Evolutionary conservation across 2,329 filamentous ascomycete genomes (phyloP).

Genomic region (Aotearoamyces nothofagi): DNA sequence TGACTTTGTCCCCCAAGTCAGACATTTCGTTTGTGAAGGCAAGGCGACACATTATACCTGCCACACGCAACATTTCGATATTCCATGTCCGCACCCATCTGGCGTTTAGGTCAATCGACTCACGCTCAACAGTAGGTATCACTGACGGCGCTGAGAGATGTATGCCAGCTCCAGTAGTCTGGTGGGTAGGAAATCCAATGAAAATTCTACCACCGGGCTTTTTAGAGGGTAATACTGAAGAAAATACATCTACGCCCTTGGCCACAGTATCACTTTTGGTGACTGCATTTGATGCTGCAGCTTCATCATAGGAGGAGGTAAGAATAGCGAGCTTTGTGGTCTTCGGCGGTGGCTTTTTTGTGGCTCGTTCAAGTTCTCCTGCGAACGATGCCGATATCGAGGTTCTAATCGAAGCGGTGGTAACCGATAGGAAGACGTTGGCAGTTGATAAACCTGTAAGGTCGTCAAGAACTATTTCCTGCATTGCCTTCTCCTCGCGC

Average conservation of each 20-base stretch:
- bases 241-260: conserved; percentile 65
- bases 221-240: conserved; percentile 77
- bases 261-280: conserved; percentile 28
- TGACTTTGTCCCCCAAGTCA: conserved; percentile 49
- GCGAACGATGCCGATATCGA: conserved; percentile 59
- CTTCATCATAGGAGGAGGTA: conserved; percentile 82
- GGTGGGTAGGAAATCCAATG: conserved; percentile 93
- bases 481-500: conserved; percentile 45
- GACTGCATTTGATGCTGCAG: conserved; percentile 36
- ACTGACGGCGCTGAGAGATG: conserved; percentile 93
- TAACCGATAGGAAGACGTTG: conserved; percentile 79
- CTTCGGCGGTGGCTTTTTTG: conserved; percentile 91
- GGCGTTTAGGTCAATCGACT: conserved; percentile 93
- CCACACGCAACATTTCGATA: conserved; percentile 76
- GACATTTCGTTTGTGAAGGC: conserved; percentile 81
- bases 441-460: conserved; percentile 56
- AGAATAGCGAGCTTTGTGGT: conserved; percentile 73
- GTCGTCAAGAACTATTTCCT: conserved; percentile 52
- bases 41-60: conserved; percentile 78
- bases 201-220: conserved; percentile 75
- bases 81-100: conserved; percentile 95
- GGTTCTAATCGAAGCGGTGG: conserved; percentile 68
- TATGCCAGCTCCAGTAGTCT: conserved; percentile 86
- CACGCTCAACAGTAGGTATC: conserved; percentile 92
- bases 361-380: conserved; percentile 81